These are phyloP conservation scores for Rossbeevera mucosa DNA, from an alignment of 768 basidiomycete species.

Conservation along the genomic window DNA sequence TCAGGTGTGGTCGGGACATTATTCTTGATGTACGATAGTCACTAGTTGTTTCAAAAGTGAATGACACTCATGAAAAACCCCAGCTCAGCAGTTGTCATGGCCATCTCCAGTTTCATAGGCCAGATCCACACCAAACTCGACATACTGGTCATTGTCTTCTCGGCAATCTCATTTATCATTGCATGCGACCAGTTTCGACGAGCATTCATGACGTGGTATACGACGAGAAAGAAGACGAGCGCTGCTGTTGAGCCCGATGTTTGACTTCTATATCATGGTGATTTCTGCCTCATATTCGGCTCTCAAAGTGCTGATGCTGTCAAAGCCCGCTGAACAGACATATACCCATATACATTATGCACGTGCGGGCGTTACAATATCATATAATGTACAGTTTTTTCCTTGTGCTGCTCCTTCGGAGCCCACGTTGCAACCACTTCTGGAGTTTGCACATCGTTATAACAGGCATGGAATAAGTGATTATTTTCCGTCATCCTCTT, in stretches of 20 bases:
- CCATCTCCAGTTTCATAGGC: constrained; percentile 5
- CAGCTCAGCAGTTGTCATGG: constrained; percentile 20
- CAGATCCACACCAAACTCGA: constrained; percentile 16
- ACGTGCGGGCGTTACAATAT: not conserved
- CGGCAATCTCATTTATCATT: constrained; percentile 13
- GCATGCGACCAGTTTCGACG: constrained; percentile 21
- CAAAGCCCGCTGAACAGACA: not conserved
- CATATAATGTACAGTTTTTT: not conserved
- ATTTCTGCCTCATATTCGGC: not conserved
- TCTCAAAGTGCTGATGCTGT: not conserved
- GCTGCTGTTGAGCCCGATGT: not conserved
- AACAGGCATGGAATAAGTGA: not conserved
- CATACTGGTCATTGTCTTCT: constrained; percentile 11
- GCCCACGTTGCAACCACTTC: not conserved
- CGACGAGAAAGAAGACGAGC: constrained; percentile 7
- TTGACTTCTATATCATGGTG: constrained; percentile 1
- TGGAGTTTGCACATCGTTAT: not conserved
- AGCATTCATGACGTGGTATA: constrained; percentile 16
- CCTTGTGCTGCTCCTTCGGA: not conserved
- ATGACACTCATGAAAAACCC: not conserved
- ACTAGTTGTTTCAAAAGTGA: not conserved
- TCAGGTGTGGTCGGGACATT: constrained; percentile 18
- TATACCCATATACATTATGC: not conserved
- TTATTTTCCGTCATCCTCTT: not conserved
- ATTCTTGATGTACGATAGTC: constrained; percentile 16